phyloP scores from a whole-genome alignment of 2,329 filamentous ascomycete species.

The Aspergillus hortae region DNA sequence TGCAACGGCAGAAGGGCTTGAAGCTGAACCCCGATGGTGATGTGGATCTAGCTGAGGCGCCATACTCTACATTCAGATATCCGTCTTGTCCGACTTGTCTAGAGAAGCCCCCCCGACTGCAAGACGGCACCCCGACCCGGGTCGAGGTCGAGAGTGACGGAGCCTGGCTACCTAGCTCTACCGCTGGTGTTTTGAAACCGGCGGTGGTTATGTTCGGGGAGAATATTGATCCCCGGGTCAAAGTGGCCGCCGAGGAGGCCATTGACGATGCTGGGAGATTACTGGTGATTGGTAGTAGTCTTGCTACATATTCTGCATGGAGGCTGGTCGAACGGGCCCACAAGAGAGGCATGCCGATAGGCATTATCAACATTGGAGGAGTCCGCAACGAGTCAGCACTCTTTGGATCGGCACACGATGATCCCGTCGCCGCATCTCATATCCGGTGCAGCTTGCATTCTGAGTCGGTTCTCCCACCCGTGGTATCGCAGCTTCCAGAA shows the following conservation, averaged over 20 bases:
- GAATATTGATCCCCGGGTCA: slow-evolving; percentile 68
- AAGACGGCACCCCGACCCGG: slow-evolving; percentile 52
- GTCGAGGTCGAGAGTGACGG: slow-evolving; percentile 76
- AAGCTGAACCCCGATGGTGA: slow-evolving; percentile 92
- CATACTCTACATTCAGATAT: slow-evolving; percentile 87
- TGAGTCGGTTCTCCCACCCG: slow-evolving; percentile 40
- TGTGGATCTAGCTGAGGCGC: slow-evolving; percentile 80
- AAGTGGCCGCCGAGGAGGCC: slow-evolving; percentile 71
- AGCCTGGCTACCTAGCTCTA: slow-evolving; percentile 65
- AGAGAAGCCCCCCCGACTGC: slow-evolving; percentile 54
- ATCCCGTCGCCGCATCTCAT: slow-evolving; percentile 18
- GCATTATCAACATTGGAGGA: slow-evolving; percentile 71
- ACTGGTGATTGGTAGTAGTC: slow-evolving; percentile 79
- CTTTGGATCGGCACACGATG: slow-evolving; percentile 28
- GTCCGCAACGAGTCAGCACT: slow-evolving; percentile 45
- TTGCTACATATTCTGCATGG: slow-evolving; percentile 96
- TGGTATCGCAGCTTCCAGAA: slow-evolving; percentile 30
- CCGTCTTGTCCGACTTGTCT: slow-evolving; percentile 83
- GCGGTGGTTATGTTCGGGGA: slow-evolving; percentile 97
- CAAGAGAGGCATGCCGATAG: slow-evolving; percentile 79
- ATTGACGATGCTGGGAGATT: slow-evolving; percentile 73
- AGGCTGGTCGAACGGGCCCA: slow-evolving; percentile 78
- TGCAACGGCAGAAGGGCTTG: slow-evolving; percentile 65
- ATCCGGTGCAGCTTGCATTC: slow-evolving; percentile 43
- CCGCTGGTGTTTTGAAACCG: slow-evolving; percentile 82